Evolutionary conservation across 352 stramenopile species (phyloP), one percentile per base, ranked within the genome.

Genomic region (Pilasporangium apinafurcum): DNA sequence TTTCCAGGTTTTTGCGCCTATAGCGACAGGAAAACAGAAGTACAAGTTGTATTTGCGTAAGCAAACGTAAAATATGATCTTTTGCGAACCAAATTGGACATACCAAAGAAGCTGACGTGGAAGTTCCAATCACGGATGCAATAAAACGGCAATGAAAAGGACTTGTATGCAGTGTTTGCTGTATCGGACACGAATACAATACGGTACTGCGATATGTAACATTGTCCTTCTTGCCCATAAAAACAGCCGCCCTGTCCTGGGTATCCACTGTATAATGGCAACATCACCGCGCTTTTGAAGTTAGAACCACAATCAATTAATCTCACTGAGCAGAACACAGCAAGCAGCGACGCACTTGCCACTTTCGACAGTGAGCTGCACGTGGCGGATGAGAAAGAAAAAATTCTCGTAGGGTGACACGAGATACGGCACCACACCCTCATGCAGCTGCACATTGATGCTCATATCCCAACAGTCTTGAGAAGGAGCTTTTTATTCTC

Each of bases 241-340:
- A 88, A 91, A 53, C 75, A 91, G 33, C 79, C 75, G 41, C 79
- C 79, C 53, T 88, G 65, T n/a, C 79, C 79, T 18, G 79, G 79
- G 52, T 91, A 91, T 5, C 79, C 75, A 58, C 79, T 91, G 34
- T 22, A 20, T 9, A 13, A 37, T 6, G 30, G 16, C 17, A 38
- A 27, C 17, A 40, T 8, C 10, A 32, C 2, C 10, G 17, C 2
- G 45, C 21, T 17, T 27, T 16, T 24, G 17, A 44, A n/a, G 10
- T 28, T 5, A 8, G 9, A 35, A 12, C 2, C 29, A 48, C 10
- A 26, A 0, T 10, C 8, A 33, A n/a, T n/a, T n/a, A n/a, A n/a
- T n/a, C 27, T 14, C 30, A n/a, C 20, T 36, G 8, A 14, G 2
- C 10, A 7, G 6, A 30, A 9, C 29, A 38, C n/a, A 38, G 12